phyloP scores from a whole-genome alignment of 768 basidiomycete species.

The Dictyophora rubrovolvata region DNA sequence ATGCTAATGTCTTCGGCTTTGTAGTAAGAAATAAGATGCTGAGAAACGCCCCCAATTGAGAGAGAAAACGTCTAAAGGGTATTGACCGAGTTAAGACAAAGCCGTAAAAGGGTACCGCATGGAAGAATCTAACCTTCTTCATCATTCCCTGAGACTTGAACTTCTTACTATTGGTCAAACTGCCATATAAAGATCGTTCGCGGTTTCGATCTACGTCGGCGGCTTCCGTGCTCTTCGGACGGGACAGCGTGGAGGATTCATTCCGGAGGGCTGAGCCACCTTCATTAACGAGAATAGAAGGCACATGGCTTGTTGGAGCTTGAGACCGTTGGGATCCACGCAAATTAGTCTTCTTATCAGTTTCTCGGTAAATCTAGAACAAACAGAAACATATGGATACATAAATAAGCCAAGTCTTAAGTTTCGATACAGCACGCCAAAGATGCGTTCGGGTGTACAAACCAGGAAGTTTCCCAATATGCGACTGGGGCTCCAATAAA shows the following conservation, averaged over 20 bases:
- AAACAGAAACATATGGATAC: neutral
- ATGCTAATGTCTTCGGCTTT: slow-evolving; percentile 82
- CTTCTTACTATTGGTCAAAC: slow-evolving; percentile 85
- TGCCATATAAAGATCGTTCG: slow-evolving; percentile 79
- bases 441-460: slow-evolving; percentile 11
- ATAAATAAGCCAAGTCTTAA: neutral
- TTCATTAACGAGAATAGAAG: slow-evolving; percentile 22
- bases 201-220: slow-evolving; percentile 55
- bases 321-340: slow-evolving; percentile 34
- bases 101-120: neutral
- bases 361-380: slow-evolving; percentile 72
- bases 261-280: slow-evolving; percentile 13
- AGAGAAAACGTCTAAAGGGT: slow-evolving; percentile 75
- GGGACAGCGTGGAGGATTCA: slow-evolving; percentile 42
- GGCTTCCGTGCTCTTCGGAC: slow-evolving; percentile 42
- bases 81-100: neutral
- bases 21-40: slow-evolving; percentile 94
- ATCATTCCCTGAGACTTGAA: slow-evolving; percentile 90
- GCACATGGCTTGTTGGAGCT: slow-evolving; percentile 1
- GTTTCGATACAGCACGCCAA: neutral
- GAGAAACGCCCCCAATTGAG: slow-evolving; percentile 71
- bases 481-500: slow-evolving; percentile 87
- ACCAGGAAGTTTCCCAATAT: slow-evolving; percentile 88
- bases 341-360: slow-evolving; percentile 54
- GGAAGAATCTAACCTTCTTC: slow-evolving; percentile 75